Conservation (phyloP, 164 flowering plant genomes). For the Brasenia schreberi region DNA sequence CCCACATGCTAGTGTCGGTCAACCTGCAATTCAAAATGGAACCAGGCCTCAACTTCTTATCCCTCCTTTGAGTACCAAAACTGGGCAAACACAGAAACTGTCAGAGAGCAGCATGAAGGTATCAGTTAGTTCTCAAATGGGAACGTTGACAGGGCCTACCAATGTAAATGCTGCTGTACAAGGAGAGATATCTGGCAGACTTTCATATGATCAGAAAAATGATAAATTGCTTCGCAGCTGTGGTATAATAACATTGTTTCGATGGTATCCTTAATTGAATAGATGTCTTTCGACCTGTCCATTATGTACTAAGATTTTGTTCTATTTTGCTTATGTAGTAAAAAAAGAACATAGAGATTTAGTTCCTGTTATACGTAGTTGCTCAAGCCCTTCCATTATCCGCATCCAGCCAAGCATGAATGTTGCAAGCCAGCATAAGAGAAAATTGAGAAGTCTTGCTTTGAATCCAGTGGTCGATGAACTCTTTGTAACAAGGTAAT, state of each 20-base stretch:
- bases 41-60: conserved; percentile 48
- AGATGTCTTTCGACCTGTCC: neutral
- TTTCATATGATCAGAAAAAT: conserved; percentile 21
- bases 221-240: conserved; percentile 10
- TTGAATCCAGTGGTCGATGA: conserved; percentile 66
- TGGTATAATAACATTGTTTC: neutral
- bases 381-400: conserved; percentile 32
- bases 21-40: conserved; percentile 17
- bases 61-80: conserved; percentile 37
- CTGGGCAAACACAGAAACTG: conserved; percentile 21
- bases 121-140: conserved; percentile 13
- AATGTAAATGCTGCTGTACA: conserved; percentile 1
- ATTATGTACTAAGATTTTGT: neutral
- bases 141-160: neutral
- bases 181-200: conserved; percentile 17
- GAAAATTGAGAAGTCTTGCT: conserved; percentile 76
- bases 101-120: conserved; percentile 18
- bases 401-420: conserved; percentile 34
- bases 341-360: conserved; percentile 61
- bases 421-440: conserved; percentile 74
- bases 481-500: conserved; percentile 85
- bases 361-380: conserved; percentile 37
- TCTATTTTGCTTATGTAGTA: conserved; percentile 29
- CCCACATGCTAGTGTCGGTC: conserved; percentile 8
- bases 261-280: neutral